Evolutionary conservation across 2,329 filamentous ascomycete species (phyloP), one percentile per base, ranked within the genome.

Genomic region (Ramularia collo-cygni): DNA sequence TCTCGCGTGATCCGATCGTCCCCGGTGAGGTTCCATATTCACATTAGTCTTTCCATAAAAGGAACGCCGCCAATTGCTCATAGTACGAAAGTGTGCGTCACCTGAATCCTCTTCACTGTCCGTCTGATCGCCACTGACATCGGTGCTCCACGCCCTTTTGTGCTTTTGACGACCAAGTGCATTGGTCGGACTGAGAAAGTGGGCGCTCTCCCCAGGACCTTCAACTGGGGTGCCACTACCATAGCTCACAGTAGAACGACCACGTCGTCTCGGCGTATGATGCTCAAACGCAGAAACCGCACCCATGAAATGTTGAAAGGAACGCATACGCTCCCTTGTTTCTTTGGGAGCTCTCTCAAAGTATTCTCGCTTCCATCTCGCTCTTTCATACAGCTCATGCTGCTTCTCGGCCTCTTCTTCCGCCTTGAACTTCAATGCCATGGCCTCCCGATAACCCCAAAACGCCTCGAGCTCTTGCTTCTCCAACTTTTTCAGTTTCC

Each of bases 41-140:
- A 16, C 17, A 17, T 42, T 37, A 14, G 41, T 40, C 7, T 27
- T 24, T 16, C 38, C 35, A 31, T 40, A 42, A 9, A 40, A 35
- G 13, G 33, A 40, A 9, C 47, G 40, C 15, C 40, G 46, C 47
- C 52, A 50, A n/a, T 45, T 35, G 15, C 35, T 36, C 9, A 43
- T 36, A 8, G 46, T 36, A 37, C 43, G 39, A 19, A 16, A 33
- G 31, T 33, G 19, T 8, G 37, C 28, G 12, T 47, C 50, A 18
- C 35, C 38, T 27, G 46, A 44, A 8, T 52, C 50, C 17, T 56
- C 47, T n/a, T 55, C 55, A 36, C 57, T 61, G 40, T 54, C 55
- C 4, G 56, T 58, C 34, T 61, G 58, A 43, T 61, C 58, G 16
- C 53, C 55, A 19, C 51, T 58, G 21, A 61, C 55, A 36, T 61